These are phyloP conservation scores for Byssothecium circinans DNA, from an alignment of 2,329 filamentous ascomycete species.

Conservation along the genomic window DNA sequence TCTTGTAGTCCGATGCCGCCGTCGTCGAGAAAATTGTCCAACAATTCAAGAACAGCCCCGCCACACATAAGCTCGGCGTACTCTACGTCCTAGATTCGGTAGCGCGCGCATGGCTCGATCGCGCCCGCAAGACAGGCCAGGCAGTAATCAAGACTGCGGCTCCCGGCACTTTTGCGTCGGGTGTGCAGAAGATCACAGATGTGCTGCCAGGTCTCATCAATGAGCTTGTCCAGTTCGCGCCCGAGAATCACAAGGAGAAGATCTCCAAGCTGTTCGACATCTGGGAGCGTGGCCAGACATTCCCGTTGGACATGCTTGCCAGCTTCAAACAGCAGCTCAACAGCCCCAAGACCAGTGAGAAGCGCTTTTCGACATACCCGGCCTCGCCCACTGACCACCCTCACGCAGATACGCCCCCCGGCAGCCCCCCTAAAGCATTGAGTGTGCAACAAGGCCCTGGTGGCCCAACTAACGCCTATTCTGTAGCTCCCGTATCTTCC, in stretches of 20 bases:
- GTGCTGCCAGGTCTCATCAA: conserved; percentile 91
- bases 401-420: conserved; percentile 26
- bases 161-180: conserved; percentile 91
- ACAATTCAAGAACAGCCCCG: conserved; percentile 92
- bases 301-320: conserved; percentile 76
- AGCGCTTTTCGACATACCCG: conserved; percentile 26
- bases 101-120: conserved; percentile 97
- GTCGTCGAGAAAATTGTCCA: conserved; percentile 96
- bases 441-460: conserved; percentile 20
- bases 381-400: conserved; percentile 11
- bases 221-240: conserved; percentile 86
- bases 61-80: conserved; percentile 96
- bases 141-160: conserved; percentile 74
- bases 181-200: conserved; percentile 95
- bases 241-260: conserved; percentile 95
- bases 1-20: conserved; percentile 80
- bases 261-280: conserved; percentile 95
- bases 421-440: conserved; percentile 32
- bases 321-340: conserved; percentile 81
- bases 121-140: conserved; percentile 84
- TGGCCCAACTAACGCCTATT: conserved; percentile 33
- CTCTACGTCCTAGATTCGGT: conserved; percentile 99
- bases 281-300: conserved; percentile 94
- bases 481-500: conserved; percentile 19
- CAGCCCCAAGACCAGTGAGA: conserved; percentile 66